These are phyloP conservation scores for Fagopyrum tataricum DNA, from an alignment of 148 eudicot species.

Conservation along the genomic window DNA sequence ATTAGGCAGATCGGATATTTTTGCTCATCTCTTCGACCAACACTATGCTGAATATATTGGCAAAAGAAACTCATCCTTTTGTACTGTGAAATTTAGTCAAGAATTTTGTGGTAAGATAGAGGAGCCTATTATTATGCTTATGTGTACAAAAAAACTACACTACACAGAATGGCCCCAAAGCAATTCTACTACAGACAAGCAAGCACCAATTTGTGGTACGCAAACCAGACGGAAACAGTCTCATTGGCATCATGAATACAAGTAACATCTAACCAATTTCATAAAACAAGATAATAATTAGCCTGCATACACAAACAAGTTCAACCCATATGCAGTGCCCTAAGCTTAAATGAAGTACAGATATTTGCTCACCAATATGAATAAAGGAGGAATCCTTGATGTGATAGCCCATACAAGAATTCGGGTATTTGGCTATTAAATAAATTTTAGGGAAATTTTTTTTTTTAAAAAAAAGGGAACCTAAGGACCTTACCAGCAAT, in stretches of 20 bases:
- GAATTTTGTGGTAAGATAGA: background rate
- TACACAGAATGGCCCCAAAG: background rate
- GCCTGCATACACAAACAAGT: background rate
- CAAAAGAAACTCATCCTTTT: too few species aligned
- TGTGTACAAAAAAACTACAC: background rate
- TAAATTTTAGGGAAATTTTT: background rate
- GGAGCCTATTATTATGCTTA: background rate
- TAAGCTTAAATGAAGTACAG: background rate
- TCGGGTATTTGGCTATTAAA: background rate
- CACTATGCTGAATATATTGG: too few species aligned
- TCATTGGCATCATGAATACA: background rate
- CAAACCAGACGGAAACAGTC: background rate
- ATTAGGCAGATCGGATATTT: too few species aligned
- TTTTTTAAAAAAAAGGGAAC: background rate
- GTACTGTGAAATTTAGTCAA: background rate
- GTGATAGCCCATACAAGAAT: background rate
- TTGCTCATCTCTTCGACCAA: too few species aligned
- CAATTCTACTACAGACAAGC: background rate
- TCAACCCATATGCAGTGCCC: background rate
- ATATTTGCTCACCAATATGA: background rate
- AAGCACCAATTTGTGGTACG: background rate
- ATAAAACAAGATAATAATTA: background rate
- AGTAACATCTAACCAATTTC: background rate
- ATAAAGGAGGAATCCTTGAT: background rate
- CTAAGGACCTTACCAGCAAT: constrained; percentile 59